Evolutionary conservation across 2,329 filamentous ascomycete species (phyloP).

Genomic region (Alternaria gaisen): DNA sequence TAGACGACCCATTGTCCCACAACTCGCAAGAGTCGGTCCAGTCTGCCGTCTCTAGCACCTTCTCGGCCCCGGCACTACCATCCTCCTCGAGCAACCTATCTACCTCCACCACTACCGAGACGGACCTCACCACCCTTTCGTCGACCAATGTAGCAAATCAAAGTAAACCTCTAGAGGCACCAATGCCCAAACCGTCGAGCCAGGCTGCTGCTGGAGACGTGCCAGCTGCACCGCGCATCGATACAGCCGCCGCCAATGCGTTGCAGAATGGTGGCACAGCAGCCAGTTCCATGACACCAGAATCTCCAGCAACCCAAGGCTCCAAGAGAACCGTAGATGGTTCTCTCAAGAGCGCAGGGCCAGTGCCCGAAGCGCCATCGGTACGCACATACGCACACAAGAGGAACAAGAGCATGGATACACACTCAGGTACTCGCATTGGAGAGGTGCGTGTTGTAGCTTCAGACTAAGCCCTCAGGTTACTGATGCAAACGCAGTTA

Average conservation of each 20-base stretch:
- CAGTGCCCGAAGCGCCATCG: constrained; percentile 20
- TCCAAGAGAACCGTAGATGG: constrained; percentile 83
- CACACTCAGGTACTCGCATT: constrained; percentile 71
- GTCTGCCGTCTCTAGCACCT: constrained; percentile 46
- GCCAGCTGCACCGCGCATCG: constrained; percentile 32
- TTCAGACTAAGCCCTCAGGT: constrained; percentile 15
- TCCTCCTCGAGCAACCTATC: constrained; percentile 48
- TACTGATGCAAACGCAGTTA: constrained; percentile 61
- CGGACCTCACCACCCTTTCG: constrained; percentile 31
- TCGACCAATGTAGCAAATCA: constrained; percentile 42
- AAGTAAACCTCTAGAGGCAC: constrained; percentile 54
- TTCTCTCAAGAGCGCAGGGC: constrained; percentile 62
- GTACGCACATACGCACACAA: constrained; percentile 63
- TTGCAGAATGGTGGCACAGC: constrained; percentile 41
- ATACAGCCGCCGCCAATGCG: constrained; percentile 36
- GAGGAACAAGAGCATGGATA: constrained; percentile 75
- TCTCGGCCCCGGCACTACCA: constrained; percentile 42
- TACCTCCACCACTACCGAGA: constrained; percentile 25
- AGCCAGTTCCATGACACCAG: constrained; percentile 54
- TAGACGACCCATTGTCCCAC: constrained; percentile 25
- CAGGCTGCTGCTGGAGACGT: constrained; percentile 57
- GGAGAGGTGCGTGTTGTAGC: constrained; percentile 71
- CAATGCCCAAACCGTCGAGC: constrained; percentile 55
- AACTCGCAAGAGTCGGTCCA: constrained; percentile 47
- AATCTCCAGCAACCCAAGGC: constrained; percentile 55